A percentile compares a stretch with the other conserved stretches of the same genome.
phyloP scores from a whole-genome alignment of 768 basidiomycete genomes.

The Agaricus bisporus region DNA sequence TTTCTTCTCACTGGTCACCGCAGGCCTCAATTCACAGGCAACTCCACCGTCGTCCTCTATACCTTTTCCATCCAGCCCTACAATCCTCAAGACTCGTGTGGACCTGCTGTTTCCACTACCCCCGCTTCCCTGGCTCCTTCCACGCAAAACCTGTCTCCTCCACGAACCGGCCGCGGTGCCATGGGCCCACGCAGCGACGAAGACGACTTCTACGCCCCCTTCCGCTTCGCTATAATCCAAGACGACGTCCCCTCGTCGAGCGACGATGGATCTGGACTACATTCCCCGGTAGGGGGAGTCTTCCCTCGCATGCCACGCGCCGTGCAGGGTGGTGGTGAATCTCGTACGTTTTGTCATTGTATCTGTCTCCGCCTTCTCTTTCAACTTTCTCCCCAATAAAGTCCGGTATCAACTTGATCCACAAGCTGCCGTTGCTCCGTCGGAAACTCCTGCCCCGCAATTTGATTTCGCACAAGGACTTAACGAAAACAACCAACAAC shows the following conservation, averaged over 20 bases:
- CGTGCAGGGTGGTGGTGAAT: conserved; percentile 8
- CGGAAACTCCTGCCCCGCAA: conserved; percentile 42
- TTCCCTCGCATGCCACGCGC: conserved; percentile 13
- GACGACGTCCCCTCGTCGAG: conserved; percentile 69
- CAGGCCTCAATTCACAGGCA: conserved; percentile 4
- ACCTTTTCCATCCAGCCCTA: conserved; percentile 7
- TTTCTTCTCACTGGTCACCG: conserved; percentile 10
- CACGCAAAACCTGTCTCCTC: background rate
- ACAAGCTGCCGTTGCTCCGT: conserved; percentile 32
- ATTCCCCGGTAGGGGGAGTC: conserved; percentile 61
- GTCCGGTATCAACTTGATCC: conserved; percentile 54
- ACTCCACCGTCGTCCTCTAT: conserved; percentile 5
- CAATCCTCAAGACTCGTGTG: conserved; percentile 5
- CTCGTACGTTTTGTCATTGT: conserved; percentile 36
- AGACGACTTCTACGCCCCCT: conserved; percentile 53
- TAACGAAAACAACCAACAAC: conserved; percentile 27
- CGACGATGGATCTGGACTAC: conserved; percentile 71
- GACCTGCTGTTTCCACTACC: conserved; percentile 1
- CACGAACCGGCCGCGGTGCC: conserved; percentile 18
- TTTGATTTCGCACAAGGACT: conserved; percentile 44
- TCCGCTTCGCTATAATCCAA: conserved; percentile 41
- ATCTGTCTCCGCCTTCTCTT: conserved; percentile 34
- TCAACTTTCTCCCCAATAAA: conserved; percentile 48
- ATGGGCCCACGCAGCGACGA: conserved; percentile 53
- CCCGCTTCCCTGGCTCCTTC: background rate